These are phyloP conservation scores for Aspergillus intermedius DNA, from an alignment of 2,329 filamentous ascomycete genomes.

Conservation along the genomic window DNA sequence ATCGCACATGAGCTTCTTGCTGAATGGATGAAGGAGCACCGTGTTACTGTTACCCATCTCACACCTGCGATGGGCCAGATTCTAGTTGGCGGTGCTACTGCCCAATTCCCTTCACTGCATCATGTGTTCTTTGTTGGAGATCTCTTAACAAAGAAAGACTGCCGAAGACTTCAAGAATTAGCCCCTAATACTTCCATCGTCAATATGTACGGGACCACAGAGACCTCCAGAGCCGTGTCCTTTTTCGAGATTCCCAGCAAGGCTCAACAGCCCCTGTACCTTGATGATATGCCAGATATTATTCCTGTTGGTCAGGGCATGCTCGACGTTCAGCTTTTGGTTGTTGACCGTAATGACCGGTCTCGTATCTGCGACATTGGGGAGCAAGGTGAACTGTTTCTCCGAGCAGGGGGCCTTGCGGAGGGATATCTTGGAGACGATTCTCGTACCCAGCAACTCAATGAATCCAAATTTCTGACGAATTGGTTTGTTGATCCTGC, in stretches of 20 bases:
- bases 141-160: constrained; percentile 77
- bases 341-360: constrained; percentile 64
- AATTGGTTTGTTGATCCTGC: constrained; percentile 81
- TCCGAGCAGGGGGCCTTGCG: constrained; percentile 75
- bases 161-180: constrained; percentile 65
- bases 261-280: constrained; percentile 55
- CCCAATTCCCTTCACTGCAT: constrained; percentile 69
- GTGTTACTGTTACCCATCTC: constrained; percentile 74
- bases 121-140: constrained; percentile 89
- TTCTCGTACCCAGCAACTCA: constrained; percentile 48
- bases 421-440: constrained; percentile 62
- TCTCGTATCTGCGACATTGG: constrained; percentile 69
- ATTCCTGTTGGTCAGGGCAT: constrained; percentile 83
- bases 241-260: constrained; percentile 71
- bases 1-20: constrained; percentile 80
- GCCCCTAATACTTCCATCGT: constrained; percentile 69
- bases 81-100: constrained; percentile 72
- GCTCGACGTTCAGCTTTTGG: constrained; percentile 78
- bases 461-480: constrained; percentile 66
- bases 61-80: constrained; percentile 98
- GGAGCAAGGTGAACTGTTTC: constrained; percentile 76
- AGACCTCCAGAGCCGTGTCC: constrained; percentile 73
- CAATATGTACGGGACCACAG: constrained; percentile 86
- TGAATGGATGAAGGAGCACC: constrained; percentile 77
- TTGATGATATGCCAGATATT: constrained; percentile 63